phyloP scores from a whole-genome alignment of 2,329 filamentous ascomycete genomes.

The Sporothrix inflata region DNA sequence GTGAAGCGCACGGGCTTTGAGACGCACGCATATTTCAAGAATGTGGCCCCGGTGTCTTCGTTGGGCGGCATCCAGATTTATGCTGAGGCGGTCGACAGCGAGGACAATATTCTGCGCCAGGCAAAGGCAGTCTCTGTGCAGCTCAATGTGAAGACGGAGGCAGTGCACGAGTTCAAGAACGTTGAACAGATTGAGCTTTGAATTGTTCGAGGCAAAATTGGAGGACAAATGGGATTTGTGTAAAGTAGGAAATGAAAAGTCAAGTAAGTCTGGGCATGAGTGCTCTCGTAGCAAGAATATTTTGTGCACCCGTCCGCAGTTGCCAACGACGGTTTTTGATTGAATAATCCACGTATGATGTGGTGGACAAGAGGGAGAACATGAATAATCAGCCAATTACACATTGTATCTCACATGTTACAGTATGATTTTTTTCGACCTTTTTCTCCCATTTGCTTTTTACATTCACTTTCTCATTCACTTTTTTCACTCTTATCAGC shows the following conservation, averaged over 20 bases:
- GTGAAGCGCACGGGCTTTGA: constrained; percentile 6
- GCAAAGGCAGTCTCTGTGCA: constrained; percentile 1
- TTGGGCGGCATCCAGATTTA: neutral
- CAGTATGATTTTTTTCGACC: too few species aligned
- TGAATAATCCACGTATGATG: too few species aligned
- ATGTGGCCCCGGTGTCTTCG: neutral
- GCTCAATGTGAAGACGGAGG: neutral
- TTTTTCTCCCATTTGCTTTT: too few species aligned
- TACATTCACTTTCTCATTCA: too few species aligned
- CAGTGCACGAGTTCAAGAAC: neutral
- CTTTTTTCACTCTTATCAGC: too few species aligned
- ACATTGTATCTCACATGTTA: too few species aligned
- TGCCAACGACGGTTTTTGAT: too few species aligned
- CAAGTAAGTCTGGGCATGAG: too few species aligned
- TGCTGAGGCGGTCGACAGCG: neutral
- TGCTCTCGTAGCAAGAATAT: too few species aligned
- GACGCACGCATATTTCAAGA: constrained; percentile 1
- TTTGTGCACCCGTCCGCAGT: too few species aligned
- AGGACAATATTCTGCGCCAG: constrained; percentile 4
- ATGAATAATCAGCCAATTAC: too few species aligned
- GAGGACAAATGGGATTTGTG: neutral
- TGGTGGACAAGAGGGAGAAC: too few species aligned
- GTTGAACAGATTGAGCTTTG: neutral
- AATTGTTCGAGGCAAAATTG: neutral
- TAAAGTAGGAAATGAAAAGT: neutral